Evolutionary conservation across 345 rosid species (phyloP).

Genomic region (Luvunga scandens): DNA sequence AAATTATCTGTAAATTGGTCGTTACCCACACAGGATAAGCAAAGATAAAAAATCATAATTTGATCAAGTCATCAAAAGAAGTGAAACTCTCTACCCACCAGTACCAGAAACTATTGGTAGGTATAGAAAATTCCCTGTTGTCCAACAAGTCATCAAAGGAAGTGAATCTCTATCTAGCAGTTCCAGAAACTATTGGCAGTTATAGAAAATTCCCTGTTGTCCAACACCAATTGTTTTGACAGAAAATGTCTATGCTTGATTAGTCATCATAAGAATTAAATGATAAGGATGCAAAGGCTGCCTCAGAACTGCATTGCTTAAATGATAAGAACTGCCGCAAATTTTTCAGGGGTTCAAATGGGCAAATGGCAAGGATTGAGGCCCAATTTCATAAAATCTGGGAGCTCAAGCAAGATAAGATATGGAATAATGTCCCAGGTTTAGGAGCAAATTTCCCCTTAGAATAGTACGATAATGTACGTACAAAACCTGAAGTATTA

Average conservation of each 20-base stretch:
- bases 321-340: too few species aligned
- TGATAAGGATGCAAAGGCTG: neutral
- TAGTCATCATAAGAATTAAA: neutral
- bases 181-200: neutral
- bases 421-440: neutral
- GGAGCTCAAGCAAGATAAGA: neutral
- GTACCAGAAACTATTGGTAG: neutral
- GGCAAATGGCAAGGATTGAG: neutral
- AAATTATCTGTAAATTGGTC: neutral
- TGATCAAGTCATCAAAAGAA: neutral
- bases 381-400: neutral
- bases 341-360: too few species aligned
- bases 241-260: neutral
- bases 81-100: neutral
- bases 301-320: neutral
- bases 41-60: neutral
- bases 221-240: neutral
- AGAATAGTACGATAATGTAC: neutral
- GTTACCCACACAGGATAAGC: neutral
- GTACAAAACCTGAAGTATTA: neutral
- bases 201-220: neutral
- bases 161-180: neutral
- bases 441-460: neutral
- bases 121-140: neutral
- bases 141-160: neutral